Base-by-base conservation (phyloP, 2,329 filamentous ascomycete species). In the Neofusicoccum sp. region DNA sequence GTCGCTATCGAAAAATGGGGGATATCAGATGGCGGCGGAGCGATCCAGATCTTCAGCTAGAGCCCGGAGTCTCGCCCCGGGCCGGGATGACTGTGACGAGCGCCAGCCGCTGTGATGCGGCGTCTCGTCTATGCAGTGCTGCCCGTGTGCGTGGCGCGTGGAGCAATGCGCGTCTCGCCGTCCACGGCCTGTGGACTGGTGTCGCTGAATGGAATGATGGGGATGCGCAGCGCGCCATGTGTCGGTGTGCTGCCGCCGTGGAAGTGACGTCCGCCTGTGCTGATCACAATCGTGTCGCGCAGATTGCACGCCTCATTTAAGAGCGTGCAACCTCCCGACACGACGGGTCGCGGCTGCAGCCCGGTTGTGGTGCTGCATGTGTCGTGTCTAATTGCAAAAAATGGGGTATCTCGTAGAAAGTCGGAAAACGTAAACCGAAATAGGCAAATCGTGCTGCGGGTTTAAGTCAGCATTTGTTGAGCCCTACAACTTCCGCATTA, bases 111-210 rank as follows among this genome's bases (percentile, higher is more conserved):
- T 56, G 62, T 50, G 62, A 59, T 34, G 41, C 33, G 48, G 45
- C 48, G 45, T 28, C 62, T 62, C 62, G 62, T 63, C 52, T 62
- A 66, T 64, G 62, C 61, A 41, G 66, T 67, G 66, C 63, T 64
- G 64, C 31, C 33, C 48, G 39, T 62, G 62, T 64, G 62, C 52
- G 56, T 62, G 62, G 47, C 56, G 64, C 61, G 61, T 54, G 52
- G 62, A 65, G 50, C 34, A 16, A 31, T 54, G 49, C 41, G 49
- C 50, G 43, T 63, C 34, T 34, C 39, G 61, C 36, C 36, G 61
- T 48, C 22, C 34, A 12, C 41, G 16, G 37, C 16, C 37, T 14
- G 47, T 37, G 39, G 29, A 28, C 12, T 14, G 12, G 47, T 37
- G 14, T 52, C 48, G 47, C n/a, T 52, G 59, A 37, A 34, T 44